Evolutionary conservation across 1,139 yeast genomes (phyloP), one percentile per base, ranked within the genome.

Genomic region (Blastobotrys aristatus): DNA sequence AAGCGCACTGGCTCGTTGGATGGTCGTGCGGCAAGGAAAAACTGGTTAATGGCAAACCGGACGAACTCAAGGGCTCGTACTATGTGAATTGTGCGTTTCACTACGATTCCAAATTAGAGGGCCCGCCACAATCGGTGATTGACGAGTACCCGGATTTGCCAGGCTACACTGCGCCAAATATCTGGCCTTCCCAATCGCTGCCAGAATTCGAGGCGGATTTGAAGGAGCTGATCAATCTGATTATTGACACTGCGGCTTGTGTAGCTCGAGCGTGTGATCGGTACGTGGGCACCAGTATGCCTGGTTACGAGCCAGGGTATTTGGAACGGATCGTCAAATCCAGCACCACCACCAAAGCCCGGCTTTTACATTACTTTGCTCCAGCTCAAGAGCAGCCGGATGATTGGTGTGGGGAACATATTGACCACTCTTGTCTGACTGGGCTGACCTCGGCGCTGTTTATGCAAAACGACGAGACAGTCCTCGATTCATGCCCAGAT

Each of bases 21-120:
- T 80, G 85, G 85, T 79, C 84, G n/a, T 64, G 79, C 41, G 85
- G 85, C 0, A 75, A 74, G 49, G 85, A 80, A 55, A 71, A 64
- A 40, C 67, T 80, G 33, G 58, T 56, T 10, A 59, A 63, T 36
- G 69, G 70, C 18, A 51, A 52, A 38, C 79, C 79, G 0, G 85
- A 80, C 57, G 63, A 57, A 41, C 66, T 72, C 47, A 80, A 80
- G 56, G 86, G 85, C 2, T 78, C 84, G 1, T 80, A 65, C 57
- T 80, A 80, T 56, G 72, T 77, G 46, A 80, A 80, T 57, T 79
- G 84, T 64, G 73, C 80, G 0, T 79, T 79, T 56, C 77, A 73
- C 55, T 66, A 67, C 26, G 73, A 75, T 51, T 61, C 68, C 6
- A 41, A 40, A 0, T 61, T 73, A 17, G 80, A 77, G 46, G 80